A percentile compares a stretch with the other conserved stretches of the same genome.
phyloP scores from a whole-genome alignment of 768 basidiomycete genomes.

The Fomitopsis pulvina region DNA sequence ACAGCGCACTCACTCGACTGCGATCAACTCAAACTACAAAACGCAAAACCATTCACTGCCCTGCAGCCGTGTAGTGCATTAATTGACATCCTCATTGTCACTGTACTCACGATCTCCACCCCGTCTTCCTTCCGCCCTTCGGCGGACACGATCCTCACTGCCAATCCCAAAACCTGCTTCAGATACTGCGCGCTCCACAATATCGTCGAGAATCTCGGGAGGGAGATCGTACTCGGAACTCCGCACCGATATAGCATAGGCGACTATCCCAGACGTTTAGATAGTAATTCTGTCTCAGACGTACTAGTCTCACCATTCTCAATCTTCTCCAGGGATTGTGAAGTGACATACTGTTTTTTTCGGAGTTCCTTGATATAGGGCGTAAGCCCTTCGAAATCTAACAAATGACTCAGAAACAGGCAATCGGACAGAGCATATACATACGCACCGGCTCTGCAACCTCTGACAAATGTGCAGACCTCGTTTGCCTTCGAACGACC shows the following conservation, averaged over 20 bases:
- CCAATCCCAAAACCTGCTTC: conserved; percentile 3
- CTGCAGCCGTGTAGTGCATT: neutral
- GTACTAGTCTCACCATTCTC: conserved; percentile 61
- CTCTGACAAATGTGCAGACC: conserved; percentile 65
- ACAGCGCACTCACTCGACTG: too few species aligned
- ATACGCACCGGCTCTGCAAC: conserved; percentile 60
- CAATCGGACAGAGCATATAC: neutral
- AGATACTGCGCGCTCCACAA: conserved; percentile 37
- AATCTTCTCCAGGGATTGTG: conserved; percentile 88
- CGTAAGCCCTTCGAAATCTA: conserved; percentile 76
- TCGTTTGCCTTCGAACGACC: conserved; percentile 56
- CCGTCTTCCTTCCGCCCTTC: conserved; percentile 11
- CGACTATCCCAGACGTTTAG: conserved; percentile 35
- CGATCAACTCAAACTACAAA: too few species aligned
- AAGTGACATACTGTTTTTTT: conserved; percentile 86
- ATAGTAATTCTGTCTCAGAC: neutral
- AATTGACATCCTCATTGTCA: conserved; percentile 1
- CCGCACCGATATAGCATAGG: conserved; percentile 66
- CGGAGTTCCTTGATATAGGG: conserved; percentile 64
- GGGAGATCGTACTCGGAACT: conserved; percentile 69
- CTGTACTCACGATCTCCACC: conserved; percentile 4
- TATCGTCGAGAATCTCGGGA: conserved; percentile 61
- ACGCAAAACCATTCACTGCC: too few species aligned
- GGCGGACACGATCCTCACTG: conserved; percentile 9
- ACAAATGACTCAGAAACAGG: conserved; percentile 5